A percentile compares a stretch with the other conserved stretches of the same genome.
Evolutionary conservation across 2,329 filamentous ascomycete species (phyloP).

Genomic region (Akanthomyces muscarius): DNA sequence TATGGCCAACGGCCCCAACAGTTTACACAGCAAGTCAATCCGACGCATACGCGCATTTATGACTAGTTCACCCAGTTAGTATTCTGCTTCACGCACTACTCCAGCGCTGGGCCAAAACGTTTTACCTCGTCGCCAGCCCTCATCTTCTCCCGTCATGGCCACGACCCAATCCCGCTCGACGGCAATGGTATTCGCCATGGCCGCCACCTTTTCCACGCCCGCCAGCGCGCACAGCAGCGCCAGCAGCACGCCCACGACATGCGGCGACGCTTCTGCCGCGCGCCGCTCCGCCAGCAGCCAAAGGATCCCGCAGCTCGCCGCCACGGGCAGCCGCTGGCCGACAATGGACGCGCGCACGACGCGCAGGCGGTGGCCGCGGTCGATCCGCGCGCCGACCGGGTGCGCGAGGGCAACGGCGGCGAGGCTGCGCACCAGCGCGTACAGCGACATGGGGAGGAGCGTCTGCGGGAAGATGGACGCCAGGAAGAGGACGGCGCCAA

Average conservation of each 20-base stretch:
- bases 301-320: conserved; percentile 45
- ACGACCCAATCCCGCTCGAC: conserved; percentile 13
- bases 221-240: conserved; percentile 33
- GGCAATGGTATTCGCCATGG: conserved; percentile 9
- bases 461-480: conserved; percentile 54
- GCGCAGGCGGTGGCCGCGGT: conserved; percentile 47
- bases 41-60: conserved; percentile 59
- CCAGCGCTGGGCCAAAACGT: conserved; percentile 41
- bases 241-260: conserved; percentile 15
- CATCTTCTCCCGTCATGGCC: background rate
- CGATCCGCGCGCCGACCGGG: conserved; percentile 56
- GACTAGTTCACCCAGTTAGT: conserved; percentile 25
- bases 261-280: background rate
- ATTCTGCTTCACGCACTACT: conserved; percentile 22
- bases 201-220: conserved; percentile 3
- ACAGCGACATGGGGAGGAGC: conserved; percentile 63
- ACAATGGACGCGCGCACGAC: conserved; percentile 49
- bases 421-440: conserved; percentile 57
- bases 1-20: conserved; percentile 53
- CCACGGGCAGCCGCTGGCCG: conserved; percentile 38
- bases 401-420: conserved; percentile 57
- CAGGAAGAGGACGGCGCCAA: conserved; percentile 57
- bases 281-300: conserved; percentile 28
- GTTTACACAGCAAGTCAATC: conserved; percentile 58
- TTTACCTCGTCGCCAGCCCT: conserved; percentile 7